These are phyloP conservation scores for Annulohypoxylon truncatum DNA, from an alignment of 2,329 filamentous ascomycete genomes.

Conservation along the genomic window DNA sequence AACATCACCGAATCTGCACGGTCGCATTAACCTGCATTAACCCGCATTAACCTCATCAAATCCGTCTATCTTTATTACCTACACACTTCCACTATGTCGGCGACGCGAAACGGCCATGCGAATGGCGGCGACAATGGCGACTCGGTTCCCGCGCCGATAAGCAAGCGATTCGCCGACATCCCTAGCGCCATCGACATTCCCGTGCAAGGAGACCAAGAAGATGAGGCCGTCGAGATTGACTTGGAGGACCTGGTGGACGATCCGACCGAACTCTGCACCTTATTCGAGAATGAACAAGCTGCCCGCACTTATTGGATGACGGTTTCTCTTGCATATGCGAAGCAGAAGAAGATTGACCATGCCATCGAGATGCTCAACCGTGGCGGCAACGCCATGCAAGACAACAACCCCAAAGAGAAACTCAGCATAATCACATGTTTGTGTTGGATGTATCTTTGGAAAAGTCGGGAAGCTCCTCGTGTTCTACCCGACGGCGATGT, in stretches of 20 bases:
- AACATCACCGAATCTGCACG: not conserved
- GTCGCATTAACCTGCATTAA: not conserved
- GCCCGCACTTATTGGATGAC: slow-evolving; percentile 97
- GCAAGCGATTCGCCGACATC: slow-evolving; percentile 73
- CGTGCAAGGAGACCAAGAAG: slow-evolving; percentile 72
- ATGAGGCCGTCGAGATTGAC: slow-evolving; percentile 89
- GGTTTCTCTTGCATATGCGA: slow-evolving; percentile 96
- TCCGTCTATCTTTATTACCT: not conserved
- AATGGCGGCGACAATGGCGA: slow-evolving; percentile 59
- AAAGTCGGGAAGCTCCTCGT: slow-evolving; percentile 82
- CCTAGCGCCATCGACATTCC: slow-evolving; percentile 74
- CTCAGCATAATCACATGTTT: slow-evolving; percentile 85
- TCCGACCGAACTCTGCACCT: slow-evolving; percentile 91
- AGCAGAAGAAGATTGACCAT: slow-evolving; percentile 92
- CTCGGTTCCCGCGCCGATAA: slow-evolving; percentile 53
- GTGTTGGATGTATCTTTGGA: slow-evolving; percentile 92
- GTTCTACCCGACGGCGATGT: slow-evolving; percentile 71
- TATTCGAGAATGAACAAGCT: slow-evolving; percentile 93
- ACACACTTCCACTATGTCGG: slow-evolving; percentile 52
- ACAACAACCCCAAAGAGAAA: slow-evolving; percentile 81
- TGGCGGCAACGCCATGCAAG: slow-evolving; percentile 77
- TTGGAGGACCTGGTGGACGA: slow-evolving; percentile 92
- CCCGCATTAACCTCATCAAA: not conserved
- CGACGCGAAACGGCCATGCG: slow-evolving; percentile 57
- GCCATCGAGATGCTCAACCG: slow-evolving; percentile 79